Conservation (phyloP, 345 rosid genomes). For the Corchorus capsularis region DNA sequence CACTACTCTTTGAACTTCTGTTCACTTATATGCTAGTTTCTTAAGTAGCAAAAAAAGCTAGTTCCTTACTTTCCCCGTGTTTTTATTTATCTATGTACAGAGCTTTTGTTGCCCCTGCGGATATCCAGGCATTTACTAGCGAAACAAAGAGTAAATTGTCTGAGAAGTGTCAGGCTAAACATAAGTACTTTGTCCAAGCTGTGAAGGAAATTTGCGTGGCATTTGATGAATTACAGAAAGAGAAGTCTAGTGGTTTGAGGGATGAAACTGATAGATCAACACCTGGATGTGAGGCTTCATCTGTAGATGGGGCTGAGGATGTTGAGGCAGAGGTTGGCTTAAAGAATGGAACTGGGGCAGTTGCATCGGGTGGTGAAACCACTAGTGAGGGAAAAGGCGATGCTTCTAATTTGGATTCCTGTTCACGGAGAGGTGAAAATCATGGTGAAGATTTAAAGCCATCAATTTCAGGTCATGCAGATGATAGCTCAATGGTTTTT, state of each 20-base stretch:
- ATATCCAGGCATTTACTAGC: constrained; percentile 77
- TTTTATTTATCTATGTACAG: constrained; percentile 45
- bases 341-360: constrained; percentile 33
- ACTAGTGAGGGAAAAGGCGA: constrained; percentile 36
- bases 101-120: constrained; percentile 79
- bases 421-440: constrained; percentile 39
- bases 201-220: constrained; percentile 80
- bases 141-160: constrained; percentile 71
- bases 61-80: constrained; percentile 16
- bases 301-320: constrained; percentile 45
- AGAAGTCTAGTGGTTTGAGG: constrained; percentile 43
- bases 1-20: not conserved
- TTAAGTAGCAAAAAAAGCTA: not conserved
- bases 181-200: constrained; percentile 78
- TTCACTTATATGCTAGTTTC: constrained; percentile 15
- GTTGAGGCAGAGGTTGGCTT: constrained; percentile 46
- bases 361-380: constrained; percentile 36
- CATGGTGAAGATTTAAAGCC: constrained; percentile 54
- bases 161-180: constrained; percentile 69
- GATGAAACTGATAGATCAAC: constrained; percentile 45
- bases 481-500: constrained; percentile 36
- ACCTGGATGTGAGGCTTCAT: constrained; percentile 39
- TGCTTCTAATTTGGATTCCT: constrained; percentile 40
- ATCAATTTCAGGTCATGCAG: constrained; percentile 37
- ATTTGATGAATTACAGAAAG: constrained; percentile 66